Evolutionary conservation across 139 green algal genomes (phyloP), one percentile per base, ranked within the genome.

Genomic region (Diplosphaera chodatii): DNA sequence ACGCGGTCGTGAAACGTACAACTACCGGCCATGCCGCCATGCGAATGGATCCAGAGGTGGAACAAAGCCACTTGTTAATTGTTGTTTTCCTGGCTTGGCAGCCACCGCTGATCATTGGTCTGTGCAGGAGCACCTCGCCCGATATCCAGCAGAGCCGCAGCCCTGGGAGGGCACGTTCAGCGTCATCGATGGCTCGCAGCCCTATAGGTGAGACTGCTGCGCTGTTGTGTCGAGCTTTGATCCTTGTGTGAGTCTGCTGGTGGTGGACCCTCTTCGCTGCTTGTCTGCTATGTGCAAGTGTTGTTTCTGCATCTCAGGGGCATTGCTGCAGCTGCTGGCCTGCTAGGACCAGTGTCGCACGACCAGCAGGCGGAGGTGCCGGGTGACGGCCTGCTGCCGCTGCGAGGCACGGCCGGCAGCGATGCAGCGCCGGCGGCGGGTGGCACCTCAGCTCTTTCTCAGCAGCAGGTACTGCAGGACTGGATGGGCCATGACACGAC

Each of bases 111-210:
- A n/a, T n/a, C n/a, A n/a, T n/a, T n/a, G n/a, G n/a, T n/a, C n/a
- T n/a, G n/a, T 81, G 93, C 4, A 73, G 74, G 33, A 94, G 8
- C 37, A 93, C 74, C 91, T 84, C 68, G 15, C 72, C 10, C 79
- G 82, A 32, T 71, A 68, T 10, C 71, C 72, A 13, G 67, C 67
- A 2, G 16, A 33, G 1, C 22, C 81, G 27, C 73, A 85, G 68
- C 69, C 80, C 0, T 91, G 88, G 87, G 83, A 90, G 41, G 87
- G 85, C 0, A 21, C 80, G 2, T 66, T 82, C 1, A 66, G 88
- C 16, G 28, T 91, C 3, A 40, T 93, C 2, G 80, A 90, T 68
- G 88, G 86, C 27, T 75, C 55, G 40, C 31, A 41, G 20, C 40
- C 40, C 22, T 70, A 69, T 56, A 70, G 55, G 56, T 67, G 48